Percentiles rank a stretch among this genome's conserved stretches.
phyloP scores from a whole-genome alignment of 2,329 filamentous ascomycete genomes.

The Phoma sp. region DNA sequence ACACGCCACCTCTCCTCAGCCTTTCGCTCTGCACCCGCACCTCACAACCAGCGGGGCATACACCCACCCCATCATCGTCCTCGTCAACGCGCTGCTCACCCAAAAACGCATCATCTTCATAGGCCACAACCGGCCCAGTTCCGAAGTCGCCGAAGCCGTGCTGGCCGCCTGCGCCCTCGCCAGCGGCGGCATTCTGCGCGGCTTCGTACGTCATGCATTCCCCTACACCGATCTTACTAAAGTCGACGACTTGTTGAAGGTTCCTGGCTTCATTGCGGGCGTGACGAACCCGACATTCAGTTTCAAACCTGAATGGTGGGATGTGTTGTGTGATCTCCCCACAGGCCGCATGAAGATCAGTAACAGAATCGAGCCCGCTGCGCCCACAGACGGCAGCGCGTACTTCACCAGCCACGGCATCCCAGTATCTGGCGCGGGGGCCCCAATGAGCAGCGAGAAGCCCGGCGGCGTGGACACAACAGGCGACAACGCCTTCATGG shows the following conservation, averaged over 20 bases:
- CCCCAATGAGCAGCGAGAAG: slow-evolving; percentile 33
- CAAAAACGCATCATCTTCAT: slow-evolving; percentile 97
- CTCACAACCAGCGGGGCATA: slow-evolving; percentile 87
- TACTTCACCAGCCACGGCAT: slow-evolving; percentile 76
- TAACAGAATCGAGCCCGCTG: slow-evolving; percentile 79
- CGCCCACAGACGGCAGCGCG: slow-evolving; percentile 79
- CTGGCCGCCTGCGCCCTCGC: slow-evolving; percentile 93
- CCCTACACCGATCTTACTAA: slow-evolving; percentile 98
- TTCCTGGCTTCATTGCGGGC: slow-evolving; percentile 95
- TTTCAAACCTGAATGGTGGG: slow-evolving; percentile 97
- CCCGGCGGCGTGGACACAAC: slow-evolving; percentile 68
- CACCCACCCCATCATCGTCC: slow-evolving; percentile 93
- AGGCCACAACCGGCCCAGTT: slow-evolving; percentile 87
- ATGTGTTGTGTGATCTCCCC: slow-evolving; percentile 89
- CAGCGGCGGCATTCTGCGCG: slow-evolving; percentile 87
- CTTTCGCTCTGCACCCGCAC: slow-evolving; percentile 86
- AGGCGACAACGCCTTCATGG: slow-evolving; percentile 88
- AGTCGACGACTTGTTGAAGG: slow-evolving; percentile 93
- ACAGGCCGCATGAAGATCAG: slow-evolving; percentile 95
- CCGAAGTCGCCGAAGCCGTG: slow-evolving; percentile 94
- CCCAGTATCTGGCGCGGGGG: slow-evolving; percentile 31
- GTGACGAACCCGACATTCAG: slow-evolving; percentile 98
- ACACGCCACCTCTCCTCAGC: slow-evolving; percentile 81
- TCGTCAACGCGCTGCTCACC: slow-evolving; percentile 92
- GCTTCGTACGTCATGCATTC: slow-evolving; percentile 95